phyloP scores from a whole-genome alignment of 2,329 filamentous ascomycete genomes.

The Cladosporium velox region DNA sequence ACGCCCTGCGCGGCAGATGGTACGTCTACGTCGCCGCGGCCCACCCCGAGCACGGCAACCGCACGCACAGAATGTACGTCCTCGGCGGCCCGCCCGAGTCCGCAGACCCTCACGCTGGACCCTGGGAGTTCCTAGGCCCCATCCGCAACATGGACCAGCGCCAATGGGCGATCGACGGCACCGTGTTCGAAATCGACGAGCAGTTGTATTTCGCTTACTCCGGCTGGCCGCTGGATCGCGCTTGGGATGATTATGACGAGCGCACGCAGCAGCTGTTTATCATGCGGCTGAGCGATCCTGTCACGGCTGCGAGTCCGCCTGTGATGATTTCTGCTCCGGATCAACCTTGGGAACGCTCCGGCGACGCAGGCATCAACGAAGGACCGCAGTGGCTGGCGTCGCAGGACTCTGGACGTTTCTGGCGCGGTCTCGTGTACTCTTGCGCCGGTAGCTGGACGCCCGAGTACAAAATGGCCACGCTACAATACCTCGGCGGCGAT shows the following conservation, averaged over 20 bases:
- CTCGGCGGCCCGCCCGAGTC: slow-evolving; percentile 43
- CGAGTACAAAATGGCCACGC: slow-evolving; percentile 52
- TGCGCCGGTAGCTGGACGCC: slow-evolving; percentile 51
- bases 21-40: slow-evolving; percentile 55
- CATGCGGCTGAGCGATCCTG: slow-evolving; percentile 41
- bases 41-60: slow-evolving; percentile 46
- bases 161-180: slow-evolving; percentile 54
- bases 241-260: slow-evolving; percentile 34
- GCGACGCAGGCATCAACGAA: slow-evolving; percentile 48
- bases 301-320: slow-evolving; percentile 36
- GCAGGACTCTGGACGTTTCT: slow-evolving; percentile 25
- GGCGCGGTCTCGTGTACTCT: slow-evolving; percentile 50
- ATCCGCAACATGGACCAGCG: slow-evolving; percentile 44
- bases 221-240: slow-evolving; percentile 43
- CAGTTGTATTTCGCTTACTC: slow-evolving; percentile 49
- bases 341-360: slow-evolving; percentile 44
- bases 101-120: slow-evolving; percentile 35
- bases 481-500: slow-evolving; percentile 44
- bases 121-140: slow-evolving; percentile 47
- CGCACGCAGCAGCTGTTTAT: slow-evolving; percentile 49
- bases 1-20: slow-evolving; percentile 54
- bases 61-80: slow-evolving; percentile 49
- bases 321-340: slow-evolving; percentile 44
- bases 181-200: slow-evolving; percentile 44
- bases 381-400: slow-evolving; percentile 35